phyloP scores from a whole-genome alignment of 352 stramenopile species.

The Phytophthora agathidicida region DNA sequence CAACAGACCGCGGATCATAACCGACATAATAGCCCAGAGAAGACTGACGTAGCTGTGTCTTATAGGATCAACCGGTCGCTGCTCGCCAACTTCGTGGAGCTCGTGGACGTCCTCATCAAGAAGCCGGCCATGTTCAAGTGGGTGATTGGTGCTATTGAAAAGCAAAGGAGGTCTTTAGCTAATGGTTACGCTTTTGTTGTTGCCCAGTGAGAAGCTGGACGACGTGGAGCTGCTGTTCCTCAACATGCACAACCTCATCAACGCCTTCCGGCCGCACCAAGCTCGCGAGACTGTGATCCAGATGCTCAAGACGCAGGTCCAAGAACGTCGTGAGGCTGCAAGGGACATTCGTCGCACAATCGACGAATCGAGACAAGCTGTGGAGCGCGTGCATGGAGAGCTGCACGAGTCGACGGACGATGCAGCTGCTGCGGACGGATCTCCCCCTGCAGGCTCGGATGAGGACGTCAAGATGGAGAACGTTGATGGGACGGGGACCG shows the following conservation, averaged over 20 bases:
- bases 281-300: conserved; percentile 85
- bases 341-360: conserved; percentile 81
- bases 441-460: conserved; percentile 12
- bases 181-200: conserved; percentile 1
- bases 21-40: background rate
- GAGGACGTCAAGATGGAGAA: conserved; percentile 70
- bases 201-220: conserved; percentile 76
- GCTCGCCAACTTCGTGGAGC: conserved; percentile 84
- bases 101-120: conserved; percentile 84
- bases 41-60: background rate
- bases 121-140: conserved; percentile 84
- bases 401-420: conserved; percentile 65
- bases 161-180: background rate
- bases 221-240: conserved; percentile 88
- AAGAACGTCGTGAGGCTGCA: conserved; percentile 72
- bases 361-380: conserved; percentile 62
- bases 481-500: conserved; percentile 15
- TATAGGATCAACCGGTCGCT: conserved; percentile 82
- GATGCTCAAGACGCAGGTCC: conserved; percentile 82
- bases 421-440: conserved; percentile 18
- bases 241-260: conserved; percentile 92
- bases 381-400: conserved; percentile 66
- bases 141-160: conserved; percentile 10
- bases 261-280: conserved; percentile 86
- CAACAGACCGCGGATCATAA: background rate